These are phyloP conservation scores for Aspergillus felis DNA, from an alignment of 2,329 filamentous ascomycete species.

Conservation along the genomic window DNA sequence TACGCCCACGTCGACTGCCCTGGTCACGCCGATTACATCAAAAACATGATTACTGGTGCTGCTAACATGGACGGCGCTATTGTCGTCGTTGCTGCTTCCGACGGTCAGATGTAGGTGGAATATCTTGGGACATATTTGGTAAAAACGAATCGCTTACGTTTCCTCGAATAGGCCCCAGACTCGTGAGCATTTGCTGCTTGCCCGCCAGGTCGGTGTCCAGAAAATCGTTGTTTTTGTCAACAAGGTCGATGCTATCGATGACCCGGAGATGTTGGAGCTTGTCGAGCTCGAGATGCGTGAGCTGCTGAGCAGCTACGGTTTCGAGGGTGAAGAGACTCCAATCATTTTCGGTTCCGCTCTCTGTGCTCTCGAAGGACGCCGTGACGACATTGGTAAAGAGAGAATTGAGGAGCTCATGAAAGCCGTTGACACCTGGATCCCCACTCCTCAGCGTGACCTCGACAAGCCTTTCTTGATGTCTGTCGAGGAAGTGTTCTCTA, in stretches of 20 bases:
- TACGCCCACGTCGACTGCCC: slow-evolving; percentile 99
- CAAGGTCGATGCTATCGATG: slow-evolving; percentile 96
- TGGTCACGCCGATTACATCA: slow-evolving; percentile 99
- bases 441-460: slow-evolving; percentile 85
- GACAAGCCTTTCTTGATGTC: slow-evolving; percentile 99
- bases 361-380: slow-evolving; percentile 82
- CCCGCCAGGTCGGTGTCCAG: slow-evolving; percentile 97
- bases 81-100: slow-evolving; percentile 95
- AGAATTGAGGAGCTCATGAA: slow-evolving; percentile 91
- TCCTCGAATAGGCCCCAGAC: slow-evolving; percentile 71
- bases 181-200: slow-evolving; percentile 93
- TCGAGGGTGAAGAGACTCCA: slow-evolving; percentile 96
- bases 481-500: slow-evolving; percentile 88
- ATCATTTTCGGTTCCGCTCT: slow-evolving; percentile 97
- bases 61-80: slow-evolving; percentile 99
- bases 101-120: slow-evolving; percentile 78
- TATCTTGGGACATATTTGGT: background rate
- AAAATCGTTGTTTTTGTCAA: slow-evolving; percentile 99
- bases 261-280: slow-evolving; percentile 99
- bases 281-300: slow-evolving; percentile 99
- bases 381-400: slow-evolving; percentile 76
- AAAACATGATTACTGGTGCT: slow-evolving; percentile 99
- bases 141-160: slow-evolving; percentile 16
- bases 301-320: slow-evolving; percentile 85
- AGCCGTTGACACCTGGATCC: slow-evolving; percentile 93